A percentile compares a stretch with the other conserved stretches of the same genome.
Evolutionary conservation across 192 early-diverging fungal species (phyloP).

Genomic region (Backusella westeae): DNA sequence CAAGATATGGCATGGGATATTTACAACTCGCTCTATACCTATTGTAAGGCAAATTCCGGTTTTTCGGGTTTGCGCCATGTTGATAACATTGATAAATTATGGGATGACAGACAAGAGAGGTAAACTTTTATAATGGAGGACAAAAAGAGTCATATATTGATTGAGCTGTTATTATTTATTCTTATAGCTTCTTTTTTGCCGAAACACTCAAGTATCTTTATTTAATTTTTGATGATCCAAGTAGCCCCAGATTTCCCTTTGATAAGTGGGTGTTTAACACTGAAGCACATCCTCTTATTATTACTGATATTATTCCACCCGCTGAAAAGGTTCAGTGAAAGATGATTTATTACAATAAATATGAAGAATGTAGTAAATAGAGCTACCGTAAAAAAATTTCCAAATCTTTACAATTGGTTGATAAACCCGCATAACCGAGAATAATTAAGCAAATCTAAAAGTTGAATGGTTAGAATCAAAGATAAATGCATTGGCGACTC

Average conservation of each 20-base stretch:
- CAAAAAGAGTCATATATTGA: background rate
- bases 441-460: conserved; percentile 13
- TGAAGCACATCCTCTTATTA: conserved; percentile 85
- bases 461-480: background rate
- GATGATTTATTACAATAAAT: background rate
- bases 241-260: conserved; percentile 54
- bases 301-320: conserved; percentile 20
- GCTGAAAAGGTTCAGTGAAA: background rate
- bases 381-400: background rate
- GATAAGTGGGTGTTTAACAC: conserved; percentile 93
- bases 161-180: background rate
- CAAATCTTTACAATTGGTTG: background rate
- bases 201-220: conserved; percentile 97
- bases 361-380: background rate
- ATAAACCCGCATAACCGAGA: conserved; percentile 3
- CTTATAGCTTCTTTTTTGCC: conserved; percentile 80
- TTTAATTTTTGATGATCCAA: conserved; percentile 70
- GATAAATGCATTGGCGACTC: too few species aligned
- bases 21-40: conserved; percentile 43
- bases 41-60: conserved; percentile 45
- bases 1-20: conserved; percentile 72
- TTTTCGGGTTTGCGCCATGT: conserved; percentile 50
- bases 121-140: conserved; percentile 10
- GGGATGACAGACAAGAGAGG: conserved; percentile 57
- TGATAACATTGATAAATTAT: conserved; percentile 7